Evolutionary conservation across 495 filamentous ascomycete genomes (phyloP).

Genomic region (Penicillium nucicola): DNA sequence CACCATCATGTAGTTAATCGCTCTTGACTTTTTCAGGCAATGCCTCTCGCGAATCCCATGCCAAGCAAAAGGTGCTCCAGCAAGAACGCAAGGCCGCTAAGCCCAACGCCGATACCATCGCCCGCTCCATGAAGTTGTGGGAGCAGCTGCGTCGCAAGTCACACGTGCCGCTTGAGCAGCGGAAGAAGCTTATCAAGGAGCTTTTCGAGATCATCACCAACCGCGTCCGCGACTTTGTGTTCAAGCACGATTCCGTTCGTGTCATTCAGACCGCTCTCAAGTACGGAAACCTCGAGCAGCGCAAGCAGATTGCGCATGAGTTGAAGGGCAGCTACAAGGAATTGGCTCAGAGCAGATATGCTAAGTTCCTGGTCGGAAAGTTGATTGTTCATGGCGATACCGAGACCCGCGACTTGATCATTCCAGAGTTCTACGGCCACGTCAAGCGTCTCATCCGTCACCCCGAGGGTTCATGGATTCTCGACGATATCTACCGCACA

Average conservation of each 20-base stretch:
- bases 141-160: slow-evolving; percentile 89
- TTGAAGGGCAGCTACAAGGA: slow-evolving; percentile 80
- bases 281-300: slow-evolving; percentile 80
- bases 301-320: slow-evolving; percentile 82
- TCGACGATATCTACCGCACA: slow-evolving; percentile 91
- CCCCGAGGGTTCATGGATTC: slow-evolving; percentile 91
- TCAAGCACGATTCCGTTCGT: slow-evolving; percentile 96
- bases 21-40: slow-evolving; percentile 14
- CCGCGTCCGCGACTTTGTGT: slow-evolving; percentile 86
- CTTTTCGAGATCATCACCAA: slow-evolving; percentile 88
- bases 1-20: slow-evolving; percentile 7
- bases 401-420: slow-evolving; percentile 79
- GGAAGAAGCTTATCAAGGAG: slow-evolving; percentile 81
- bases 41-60: slow-evolving; percentile 77
- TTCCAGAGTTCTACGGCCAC: slow-evolving; percentile 92
- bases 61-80: slow-evolving; percentile 84
- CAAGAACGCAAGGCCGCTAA: slow-evolving; percentile 89
- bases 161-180: slow-evolving; percentile 79
- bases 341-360: slow-evolving; percentile 89
- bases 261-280: slow-evolving; percentile 96
- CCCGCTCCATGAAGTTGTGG: slow-evolving; percentile 95
- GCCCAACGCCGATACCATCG: slow-evolving; percentile 83
- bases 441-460: slow-evolving; percentile 92
- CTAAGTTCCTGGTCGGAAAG: slow-evolving; percentile 95
- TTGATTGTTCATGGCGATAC: slow-evolving; percentile 83